These are phyloP conservation scores for Alternaria tenuissima DNA, from an alignment of 2,329 filamentous ascomycete species.

Conservation along the genomic window DNA sequence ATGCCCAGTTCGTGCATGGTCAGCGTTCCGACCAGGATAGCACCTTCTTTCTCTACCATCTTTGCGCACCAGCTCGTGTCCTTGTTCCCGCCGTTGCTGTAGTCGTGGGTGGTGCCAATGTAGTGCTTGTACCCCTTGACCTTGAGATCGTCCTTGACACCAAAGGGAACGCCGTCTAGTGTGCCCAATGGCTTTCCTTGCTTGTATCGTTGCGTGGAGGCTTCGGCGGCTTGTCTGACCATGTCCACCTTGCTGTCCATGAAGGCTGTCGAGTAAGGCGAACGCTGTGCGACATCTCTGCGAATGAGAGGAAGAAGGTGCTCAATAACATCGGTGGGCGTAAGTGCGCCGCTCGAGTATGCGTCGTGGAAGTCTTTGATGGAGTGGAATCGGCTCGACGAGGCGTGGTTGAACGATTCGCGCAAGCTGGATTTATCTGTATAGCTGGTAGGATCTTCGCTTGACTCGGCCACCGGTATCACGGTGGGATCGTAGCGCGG, in stretches of 20 bases:
- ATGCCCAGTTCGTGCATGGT: constrained; percentile 84
- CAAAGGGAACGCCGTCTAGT: constrained; percentile 83
- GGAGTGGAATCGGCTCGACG: constrained; percentile 57
- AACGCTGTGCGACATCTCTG: constrained; percentile 62
- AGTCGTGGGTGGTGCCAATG: constrained; percentile 69
- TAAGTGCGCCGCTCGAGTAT: constrained; percentile 74
- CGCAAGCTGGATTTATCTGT: constrained; percentile 32
- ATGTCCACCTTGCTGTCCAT: constrained; percentile 70
- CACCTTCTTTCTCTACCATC: constrained; percentile 77
- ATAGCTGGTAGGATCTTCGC: constrained; percentile 28
- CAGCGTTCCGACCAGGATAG: constrained; percentile 76
- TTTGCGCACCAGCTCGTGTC: constrained; percentile 74
- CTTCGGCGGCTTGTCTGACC: constrained; percentile 72
- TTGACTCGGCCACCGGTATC: constrained; percentile 52
- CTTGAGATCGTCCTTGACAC: constrained; percentile 82
- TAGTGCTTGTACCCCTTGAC: constrained; percentile 74
- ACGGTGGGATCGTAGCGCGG: constrained; percentile 67
- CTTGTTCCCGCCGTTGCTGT: constrained; percentile 57
- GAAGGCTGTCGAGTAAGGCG: constrained; percentile 76
- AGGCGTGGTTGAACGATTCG: constrained; percentile 19
- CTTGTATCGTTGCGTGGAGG: constrained; percentile 76
- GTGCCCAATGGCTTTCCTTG: constrained; percentile 70
- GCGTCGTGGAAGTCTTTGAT: constrained; percentile 78
- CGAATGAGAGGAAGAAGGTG: constrained; percentile 75
- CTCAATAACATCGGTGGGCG: constrained; percentile 75